Evolutionary conservation across 352 stramenopile genomes (phyloP), one percentile per base, ranked within the genome.

Genomic region (Phytopythium sindhum): DNA sequence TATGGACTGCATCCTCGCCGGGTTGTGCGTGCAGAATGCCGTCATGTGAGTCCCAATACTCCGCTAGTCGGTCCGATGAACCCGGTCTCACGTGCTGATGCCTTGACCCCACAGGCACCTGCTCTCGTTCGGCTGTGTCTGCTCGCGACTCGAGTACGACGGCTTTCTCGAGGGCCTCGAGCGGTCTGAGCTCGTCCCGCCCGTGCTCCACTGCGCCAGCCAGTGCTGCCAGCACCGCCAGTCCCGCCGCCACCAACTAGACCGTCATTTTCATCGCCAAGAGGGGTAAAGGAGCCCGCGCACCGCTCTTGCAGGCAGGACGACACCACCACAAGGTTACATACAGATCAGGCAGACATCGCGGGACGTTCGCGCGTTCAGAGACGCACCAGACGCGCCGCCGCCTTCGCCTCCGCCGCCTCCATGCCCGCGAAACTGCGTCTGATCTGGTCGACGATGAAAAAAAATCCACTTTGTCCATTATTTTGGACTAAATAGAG

Each of bases 111-210:
- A 9, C 35, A 67, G 62, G 62, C 62, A 63, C 23, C 50, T 73
- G 31, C 63, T 81, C 17, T 57, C 39, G 24, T 77, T 76, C 31
- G 78, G 75, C 17, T 41, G 64, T 1, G 65, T 77, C 39, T 75
- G 66, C 41, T 82, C 78, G 4, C 69, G 69, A 2, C 60, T 88
- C 26, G 74, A 81, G 48, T 88, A 82, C 72, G 70, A 79, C 47
- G 73, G 74, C 19, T 69, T 80, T 19, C 57, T 70, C 14, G 78
- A 88, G 28, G 72, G 77, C 50, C 65, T 84, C n/a, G 67, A 78
- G n/a, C 73, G 76, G 21, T 77, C 68, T 31, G 76, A 75, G 10
- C 72, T 78, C 21, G 28, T 81, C 24, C 56, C 73, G 4, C 76
- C 73, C 11, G 73, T 84, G 12, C 68, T 70, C 44, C 71, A 78